Percentiles rank a stretch among this genome's conserved stretches.
phyloP scores from a whole-genome alignment of 2,329 filamentous ascomycete genomes.

The Talaromyces sp. region DNA sequence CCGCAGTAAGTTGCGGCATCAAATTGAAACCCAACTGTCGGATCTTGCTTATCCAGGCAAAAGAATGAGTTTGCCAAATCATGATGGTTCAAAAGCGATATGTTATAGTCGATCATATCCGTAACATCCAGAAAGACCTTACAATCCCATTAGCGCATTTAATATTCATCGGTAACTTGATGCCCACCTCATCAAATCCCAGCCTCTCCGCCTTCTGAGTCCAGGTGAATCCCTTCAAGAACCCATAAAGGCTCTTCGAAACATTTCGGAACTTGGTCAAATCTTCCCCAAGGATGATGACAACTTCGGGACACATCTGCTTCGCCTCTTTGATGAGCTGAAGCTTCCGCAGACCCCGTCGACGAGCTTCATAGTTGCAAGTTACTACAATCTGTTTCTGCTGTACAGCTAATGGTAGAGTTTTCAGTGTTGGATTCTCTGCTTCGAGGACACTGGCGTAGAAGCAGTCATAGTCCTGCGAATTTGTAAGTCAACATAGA shows the following conservation, averaged over 20 bases:
- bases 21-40: conserved; percentile 75
- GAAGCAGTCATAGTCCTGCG: conserved; percentile 65
- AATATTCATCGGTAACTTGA: background rate
- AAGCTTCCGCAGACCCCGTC: conserved; percentile 66
- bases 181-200: conserved; percentile 80
- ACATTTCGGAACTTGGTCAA: conserved; percentile 79
- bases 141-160: background rate
- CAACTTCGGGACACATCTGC: conserved; percentile 74
- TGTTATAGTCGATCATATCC: conserved; percentile 80
- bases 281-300: conserved; percentile 84
- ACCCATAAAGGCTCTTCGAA: conserved; percentile 74
- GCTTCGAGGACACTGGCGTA: conserved; percentile 89
- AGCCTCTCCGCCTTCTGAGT: conserved; percentile 72
- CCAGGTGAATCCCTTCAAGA: conserved; percentile 73
- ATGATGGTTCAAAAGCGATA: conserved; percentile 64
- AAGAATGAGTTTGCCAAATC: conserved; percentile 72
- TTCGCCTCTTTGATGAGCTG: conserved; percentile 81
- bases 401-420: conserved; percentile 74
- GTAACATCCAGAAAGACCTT: conserved; percentile 74
- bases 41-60: conserved; percentile 67
- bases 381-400: conserved; percentile 93
- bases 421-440: conserved; percentile 69
- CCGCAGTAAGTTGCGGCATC: conserved; percentile 69
- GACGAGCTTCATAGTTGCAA: conserved; percentile 88
- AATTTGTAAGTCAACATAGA: background rate